phyloP scores from a whole-genome alignment of 1,284 basidiomycete genomes.

The Phlebopus sp. region DNA sequence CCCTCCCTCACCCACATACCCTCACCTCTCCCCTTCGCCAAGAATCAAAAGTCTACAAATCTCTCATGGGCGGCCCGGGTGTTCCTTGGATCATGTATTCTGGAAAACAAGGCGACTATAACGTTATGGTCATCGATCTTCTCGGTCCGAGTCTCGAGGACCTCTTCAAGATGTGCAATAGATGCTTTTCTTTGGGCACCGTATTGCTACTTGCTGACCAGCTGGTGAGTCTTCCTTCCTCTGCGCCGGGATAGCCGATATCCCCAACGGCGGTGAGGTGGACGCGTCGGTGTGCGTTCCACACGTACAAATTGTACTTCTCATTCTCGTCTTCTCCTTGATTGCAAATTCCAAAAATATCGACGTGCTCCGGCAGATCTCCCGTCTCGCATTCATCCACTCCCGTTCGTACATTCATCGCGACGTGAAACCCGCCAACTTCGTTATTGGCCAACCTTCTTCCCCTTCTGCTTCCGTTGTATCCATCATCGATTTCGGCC shows the following conservation, averaged over 20 bases:
- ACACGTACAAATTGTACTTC: neutral
- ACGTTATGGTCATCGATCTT: constrained; percentile 95
- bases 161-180: constrained; percentile 93
- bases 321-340: neutral
- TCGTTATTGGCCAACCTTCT: constrained; percentile 68
- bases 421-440: constrained; percentile 96
- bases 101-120: constrained; percentile 92
- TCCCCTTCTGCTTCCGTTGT: constrained; percentile 58
- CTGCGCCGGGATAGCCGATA: neutral
- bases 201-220: constrained; percentile 91
- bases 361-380: constrained; percentile 44
- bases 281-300: neutral
- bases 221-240: constrained; percentile 54
- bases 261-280: neutral
- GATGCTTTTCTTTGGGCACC: constrained; percentile 90
- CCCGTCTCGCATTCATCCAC: constrained; percentile 74
- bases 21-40: constrained; percentile 74
- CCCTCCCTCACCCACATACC: constrained; percentile 57
- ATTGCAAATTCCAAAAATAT: constrained; percentile 2
- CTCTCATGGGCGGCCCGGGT: constrained; percentile 89
- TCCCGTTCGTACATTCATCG: constrained; percentile 79
- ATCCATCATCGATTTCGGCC: constrained; percentile 96
- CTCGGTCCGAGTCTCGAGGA: constrained; percentile 93
- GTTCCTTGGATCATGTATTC: constrained; percentile 96
- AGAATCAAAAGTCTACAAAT: constrained; percentile 90